These are phyloP conservation scores for Colletotrichum sp. DNA, from an alignment of 2,329 filamentous ascomycete genomes.

Conservation along the genomic window DNA sequence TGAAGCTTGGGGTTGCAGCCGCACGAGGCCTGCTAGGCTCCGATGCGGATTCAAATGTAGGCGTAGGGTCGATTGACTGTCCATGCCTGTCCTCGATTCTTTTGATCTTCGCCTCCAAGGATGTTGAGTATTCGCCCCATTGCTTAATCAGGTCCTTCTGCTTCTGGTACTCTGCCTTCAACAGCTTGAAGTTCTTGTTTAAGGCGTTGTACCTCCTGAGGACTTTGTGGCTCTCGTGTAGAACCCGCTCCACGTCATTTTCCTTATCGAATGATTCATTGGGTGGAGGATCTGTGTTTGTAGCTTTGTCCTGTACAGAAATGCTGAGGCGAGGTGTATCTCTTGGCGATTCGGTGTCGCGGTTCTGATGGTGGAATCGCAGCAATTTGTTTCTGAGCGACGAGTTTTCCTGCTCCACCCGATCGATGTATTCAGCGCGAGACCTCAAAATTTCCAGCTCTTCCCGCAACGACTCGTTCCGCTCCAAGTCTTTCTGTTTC, in stretches of 20 bases:
- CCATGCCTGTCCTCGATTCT: constrained; percentile 44
- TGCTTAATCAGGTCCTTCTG: constrained; percentile 45
- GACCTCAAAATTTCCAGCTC: constrained; percentile 40
- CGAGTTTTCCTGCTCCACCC: constrained; percentile 48
- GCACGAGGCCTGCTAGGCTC: constrained; percentile 3
- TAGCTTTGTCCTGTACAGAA: neutral
- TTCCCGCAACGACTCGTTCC: constrained; percentile 11
- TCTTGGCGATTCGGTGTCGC: neutral
- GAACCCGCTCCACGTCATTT: neutral
- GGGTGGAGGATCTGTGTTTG: neutral
- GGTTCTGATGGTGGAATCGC: constrained; percentile 27
- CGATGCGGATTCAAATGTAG: neutral
- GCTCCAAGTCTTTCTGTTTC: constrained; percentile 8
- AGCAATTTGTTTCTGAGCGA: constrained; percentile 42
- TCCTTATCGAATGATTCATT: neutral
- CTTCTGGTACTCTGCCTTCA: constrained; percentile 42
- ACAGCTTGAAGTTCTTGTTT: constrained; percentile 43
- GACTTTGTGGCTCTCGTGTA: constrained; percentile 32
- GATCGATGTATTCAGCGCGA: constrained; percentile 35
- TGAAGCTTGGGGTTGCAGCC: constrained; percentile 1
- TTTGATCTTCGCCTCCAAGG: constrained; percentile 48
- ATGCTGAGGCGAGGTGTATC: neutral
- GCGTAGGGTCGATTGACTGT: neutral
- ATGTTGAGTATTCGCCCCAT: constrained; percentile 51
- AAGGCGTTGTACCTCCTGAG: constrained; percentile 46